Base-by-base conservation (phyloP, 257 asterid genomes). In the Nicotiana knightiana region DNA sequence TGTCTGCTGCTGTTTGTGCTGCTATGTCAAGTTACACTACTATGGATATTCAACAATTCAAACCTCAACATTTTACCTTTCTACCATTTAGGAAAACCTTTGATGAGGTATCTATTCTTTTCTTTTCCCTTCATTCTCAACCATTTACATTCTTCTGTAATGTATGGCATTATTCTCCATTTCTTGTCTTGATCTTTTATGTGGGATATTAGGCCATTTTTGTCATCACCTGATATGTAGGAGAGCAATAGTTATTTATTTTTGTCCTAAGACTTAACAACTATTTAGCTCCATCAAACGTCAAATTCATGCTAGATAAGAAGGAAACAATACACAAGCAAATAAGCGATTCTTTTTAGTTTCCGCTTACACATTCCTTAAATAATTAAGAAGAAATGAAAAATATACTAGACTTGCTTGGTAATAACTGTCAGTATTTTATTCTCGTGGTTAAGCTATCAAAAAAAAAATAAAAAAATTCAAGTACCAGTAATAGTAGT, bases 1-100 rank as follows among this genome's bases (percentile, higher is more conserved):
- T 86, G 70, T 85, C 93, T 1, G 87, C 87, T 28, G 90, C 85
- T 33, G 91, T 83, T 62, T 89, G 85, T 17, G 86, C 88, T 51
- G 86, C 92, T 1, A 83, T 92, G 57, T 88, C 94, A 11, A 61
- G 87, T 70, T 92, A 90, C 17, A 84, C 85, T 67, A 86, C 88
- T 13, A 67, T 91, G 81, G 93, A 93, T 35, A 91, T 93, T 54
- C 98, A 91, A 80, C 99, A 91, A 48, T 78, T 89, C 63, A 93
- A 93, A 86, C 86, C 92, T 12, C 95, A 91, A 59, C 96, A 93
- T 57, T 95, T 93, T 86, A 77, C 92, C 77, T 96, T 86, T 85
- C 90, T 90, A 12, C 97, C 93, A 6, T 93, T 84, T 80, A 89
- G 93, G 80, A 96, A 93, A 88, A 81, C 86, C 85, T 95, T 93